Evolutionary conservation across 2,329 filamentous ascomycete species (phyloP), one percentile per base, ranked within the genome.

Genomic region (Fusarium bactridioides): DNA sequence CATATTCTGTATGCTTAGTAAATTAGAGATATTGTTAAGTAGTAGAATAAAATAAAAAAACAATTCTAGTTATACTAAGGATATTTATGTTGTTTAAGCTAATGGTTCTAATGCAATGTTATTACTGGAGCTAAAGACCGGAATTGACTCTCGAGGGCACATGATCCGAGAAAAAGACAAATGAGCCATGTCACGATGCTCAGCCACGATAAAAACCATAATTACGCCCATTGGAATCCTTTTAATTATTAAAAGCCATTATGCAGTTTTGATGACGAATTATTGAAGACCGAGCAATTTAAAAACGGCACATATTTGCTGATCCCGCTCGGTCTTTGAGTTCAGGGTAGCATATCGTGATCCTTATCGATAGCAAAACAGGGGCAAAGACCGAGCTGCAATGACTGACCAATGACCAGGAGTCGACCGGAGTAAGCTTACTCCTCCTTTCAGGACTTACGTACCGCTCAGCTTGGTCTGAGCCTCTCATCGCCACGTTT

Each of bases 231-330:
- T 21, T 16, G 0, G 4, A 7, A 53, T 53, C n/a, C 3, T 21
- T 25, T 18, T 0, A 10, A 2, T 7, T 3, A 7, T 5, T 9
- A 5, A 38, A 10, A 16, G 10, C 3, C 1, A 18, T 12, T 0
- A 0, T 12, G 7, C 5, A 18, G 33, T 6, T 5, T 18, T 10
- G 2, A 38, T 38, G 33, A 53, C 3, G 19, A 37, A 53, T 3
- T 7, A 9, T 38, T 5, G 1, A n/a, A 27, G 33, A 7, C 23
- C 1, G 18, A 21, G 12, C 3, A 37, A 35, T 15, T 1, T 16
- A 6, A 13, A 31, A 10, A 33, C 0, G 8, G 27, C 8, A 2
- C 15, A 13, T 0, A 2, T 23, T 3, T 10, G 29, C 4, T 1
- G n/a, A 50, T 33, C 5, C 3, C 0, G 19, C 50, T 53, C 50